phyloP scores from a whole-genome alignment of 371 early-diverging fungal species.

The Mucor saturninus region DNA sequence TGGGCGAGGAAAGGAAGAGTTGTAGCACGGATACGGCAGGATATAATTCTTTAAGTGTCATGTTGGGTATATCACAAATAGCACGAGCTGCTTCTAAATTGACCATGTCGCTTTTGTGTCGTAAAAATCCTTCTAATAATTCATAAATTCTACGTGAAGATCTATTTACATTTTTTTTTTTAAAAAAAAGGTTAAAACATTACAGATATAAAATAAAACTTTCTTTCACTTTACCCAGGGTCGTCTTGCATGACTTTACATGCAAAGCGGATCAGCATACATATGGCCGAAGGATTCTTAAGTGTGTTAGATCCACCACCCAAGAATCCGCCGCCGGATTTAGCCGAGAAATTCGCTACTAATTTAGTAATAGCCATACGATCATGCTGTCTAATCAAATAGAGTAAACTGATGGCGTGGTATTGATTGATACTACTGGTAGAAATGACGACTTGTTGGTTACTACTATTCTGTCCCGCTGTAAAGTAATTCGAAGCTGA shows the following conservation, averaged over 20 bases:
- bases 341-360: conserved; percentile 84
- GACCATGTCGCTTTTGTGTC: conserved; percentile 97
- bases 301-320: conserved; percentile 41
- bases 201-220: not conserved
- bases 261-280: conserved; percentile 92
- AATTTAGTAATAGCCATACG: conserved; percentile 97
- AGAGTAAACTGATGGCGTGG: conserved; percentile 95
- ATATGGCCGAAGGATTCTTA: conserved; percentile 87
- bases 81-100: conserved; percentile 96
- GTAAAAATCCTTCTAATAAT: conserved; percentile 86
- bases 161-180: conserved; percentile 34
- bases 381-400: conserved; percentile 94
- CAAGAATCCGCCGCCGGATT: conserved; percentile 35
- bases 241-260: conserved; percentile 95
- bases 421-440: conserved; percentile 89
- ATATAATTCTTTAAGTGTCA: conserved; percentile 84
- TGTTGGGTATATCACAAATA: conserved; percentile 87
- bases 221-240: conserved; percentile 52
- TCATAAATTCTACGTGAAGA: conserved; percentile 77
- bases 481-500: conserved; percentile 63
- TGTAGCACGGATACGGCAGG: conserved; percentile 93
- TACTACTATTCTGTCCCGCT: conserved; percentile 26
- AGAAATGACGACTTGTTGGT: conserved; percentile 56
- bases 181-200: conserved; percentile 4
- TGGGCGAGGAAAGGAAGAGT: conserved; percentile 90